Evolutionary conservation across 805 yeast species (phyloP), one percentile per base, ranked within the genome.

Genomic region (Wickerhamomyces kurtzmanii): DNA sequence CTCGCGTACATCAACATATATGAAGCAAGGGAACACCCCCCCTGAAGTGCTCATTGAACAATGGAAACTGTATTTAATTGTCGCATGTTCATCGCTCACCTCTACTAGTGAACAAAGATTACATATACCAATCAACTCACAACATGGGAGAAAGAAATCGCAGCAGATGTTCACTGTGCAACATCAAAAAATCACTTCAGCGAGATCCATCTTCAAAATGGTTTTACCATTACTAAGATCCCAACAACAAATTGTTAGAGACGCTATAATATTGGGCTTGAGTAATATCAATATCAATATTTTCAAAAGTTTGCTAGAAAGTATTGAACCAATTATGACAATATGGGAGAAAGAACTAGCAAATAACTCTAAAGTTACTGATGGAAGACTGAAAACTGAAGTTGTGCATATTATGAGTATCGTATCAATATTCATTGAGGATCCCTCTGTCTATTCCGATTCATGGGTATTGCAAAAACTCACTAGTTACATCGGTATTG

Each of bases 171-270:
- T 81, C 42, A 83, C 83, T 0, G 69, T 85, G 20, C 95, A 85
- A 42, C 94, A 83, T 41, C 94, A 86, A 47, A 80, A 84, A 28
- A 87, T 91, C 31, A 87, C 94, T 2, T 84, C 96, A 34, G 96
- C 96, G 0, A 77, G 79, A 33, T 78, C 94, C 0, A 76, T 91
- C 3, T 91, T 91, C 57, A 69, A 78, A 31, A 75, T 91, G 78
- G 87, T 85, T 0, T 59, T 85, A 21, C 96, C 96, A 0, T 58
- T 91, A 17, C 53, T 91, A 26, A 75, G 71, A 17, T 74, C 86
- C 0, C 72, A 75, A 2, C 84, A 82, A 34, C 63, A 68, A 3
- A 61, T 74, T 38, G 71, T 91, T 7, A 64, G 83, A 35, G 95
- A 87, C 37, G 91, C 96, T 0, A 75, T 87, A 11, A 85, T 86